Evolutionary conservation across 139 green algal species (phyloP), one percentile per base, ranked within the genome.

Genomic region (Pseudopediastrum boryanum): DNA sequence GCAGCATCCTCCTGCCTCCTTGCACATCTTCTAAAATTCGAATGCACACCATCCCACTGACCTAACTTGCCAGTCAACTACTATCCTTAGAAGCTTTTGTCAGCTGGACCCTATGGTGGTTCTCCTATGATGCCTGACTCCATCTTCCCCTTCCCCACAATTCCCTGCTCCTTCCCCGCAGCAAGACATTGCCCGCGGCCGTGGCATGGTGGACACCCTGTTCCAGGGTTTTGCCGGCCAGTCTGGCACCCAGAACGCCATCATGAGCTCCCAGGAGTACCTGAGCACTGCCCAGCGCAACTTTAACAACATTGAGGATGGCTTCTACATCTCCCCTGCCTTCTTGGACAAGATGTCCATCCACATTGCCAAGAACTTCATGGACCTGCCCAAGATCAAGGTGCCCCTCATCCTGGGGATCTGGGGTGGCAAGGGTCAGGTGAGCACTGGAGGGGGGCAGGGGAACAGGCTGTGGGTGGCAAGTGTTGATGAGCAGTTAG

Each of bases 401-500:
- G 92, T 97, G 31, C 95, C 95, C 56, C 92, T 99, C 48, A 99
- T 99, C 84, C 87, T 99, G 72, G 96, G 96, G 75, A 96, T 99
- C 85, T 99, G 96, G 96, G 96, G 96, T 85, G 96, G 96, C 81
- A 99, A 99, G 92, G 96, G 96, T 64, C 95, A 99, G 90, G 87
- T 78, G 54, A 50, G 71, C 1, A 4, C n/a, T n/a, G 7, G 13
- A 27, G 54, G 12, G 9, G 8, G 13, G 9, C 12, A 8, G 13
- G 8, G 35, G 8, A 13, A 13, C 9, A 13, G 54, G 9, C 8
- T 7, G 12, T 27, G 13, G 54, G 9, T 65, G 54, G 9, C 35
- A 7, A 27, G 54, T 65, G 54, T 8, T 9, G 54, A n/a, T n/a
- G n/a, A n/a, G n/a, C n/a, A n/a, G n/a, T n/a, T n/a, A n/a, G n/a